A percentile compares a stretch with the other conserved stretches of the same genome.
Evolutionary conservation across 1,139 yeast genomes (phyloP).

Genomic region (Sugiyamaella castrensis): DNA sequence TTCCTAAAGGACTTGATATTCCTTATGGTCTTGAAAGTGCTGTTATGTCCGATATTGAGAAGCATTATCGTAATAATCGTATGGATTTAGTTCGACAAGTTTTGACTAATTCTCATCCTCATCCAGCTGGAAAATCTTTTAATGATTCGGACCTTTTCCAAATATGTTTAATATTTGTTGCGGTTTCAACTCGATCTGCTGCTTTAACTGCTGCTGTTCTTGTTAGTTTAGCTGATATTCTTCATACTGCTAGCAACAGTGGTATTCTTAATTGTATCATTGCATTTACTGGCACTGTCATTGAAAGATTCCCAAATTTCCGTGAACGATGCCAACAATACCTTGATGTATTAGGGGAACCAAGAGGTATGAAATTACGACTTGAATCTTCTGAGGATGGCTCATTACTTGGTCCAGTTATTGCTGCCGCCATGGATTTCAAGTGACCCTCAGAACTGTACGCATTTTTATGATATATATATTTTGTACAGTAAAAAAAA

Average conservation of each 20-base stretch:
- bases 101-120: conserved; percentile 26
- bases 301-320: conserved; percentile 83
- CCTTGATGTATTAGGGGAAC: conserved; percentile 28
- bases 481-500: conserved; percentile 7
- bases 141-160: conserved; percentile 34
- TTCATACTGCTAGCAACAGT: conserved; percentile 3
- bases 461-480: conserved; percentile 9
- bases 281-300: conserved; percentile 87
- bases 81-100: conserved; percentile 24
- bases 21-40: conserved; percentile 30
- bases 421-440: conserved; percentile 34
- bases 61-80: conserved; percentile 20
- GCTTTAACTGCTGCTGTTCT: conserved; percentile 77
- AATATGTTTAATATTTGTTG: conserved; percentile 63
- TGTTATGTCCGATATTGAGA: conserved; percentile 33
- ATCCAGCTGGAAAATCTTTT: conserved; percentile 11
- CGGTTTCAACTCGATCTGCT: conserved; percentile 77
- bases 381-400: conserved; percentile 31
- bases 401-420: conserved; percentile 34
- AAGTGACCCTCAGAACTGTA: not conserved
- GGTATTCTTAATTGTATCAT: conserved; percentile 40
- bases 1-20: conserved; percentile 28
- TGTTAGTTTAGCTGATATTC: conserved; percentile 41
- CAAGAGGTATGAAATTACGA: conserved; percentile 23
- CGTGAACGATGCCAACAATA: conserved; percentile 45